Base-by-base conservation (phyloP, 2,329 filamentous ascomycete species). In the Sporothrix brunneoviolacea region DNA sequence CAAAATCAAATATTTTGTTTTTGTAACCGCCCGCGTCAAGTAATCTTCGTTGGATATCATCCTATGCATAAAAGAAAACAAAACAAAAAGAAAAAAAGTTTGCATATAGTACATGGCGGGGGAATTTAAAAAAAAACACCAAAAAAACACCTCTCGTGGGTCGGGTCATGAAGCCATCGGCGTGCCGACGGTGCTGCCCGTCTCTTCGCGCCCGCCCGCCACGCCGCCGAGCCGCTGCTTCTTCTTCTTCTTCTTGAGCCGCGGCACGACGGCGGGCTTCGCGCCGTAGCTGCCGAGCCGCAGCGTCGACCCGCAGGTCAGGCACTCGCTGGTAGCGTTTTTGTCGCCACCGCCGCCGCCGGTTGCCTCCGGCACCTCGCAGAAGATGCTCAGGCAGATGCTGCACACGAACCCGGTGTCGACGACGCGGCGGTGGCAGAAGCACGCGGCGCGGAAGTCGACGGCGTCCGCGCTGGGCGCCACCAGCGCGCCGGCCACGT, bases 391-490 rank as follows among this genome's bases (percentile, higher is more conserved):
- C 39, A 98, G 73, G 64, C 93, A 98, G 59, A 98, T 90, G 54
- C 88, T 95, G 72, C 93, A 98, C 33, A 98, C 91, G 64, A 88
- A 98, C 8, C 91, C 93, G 2, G 91, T 82, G 67, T 96, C 89
- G 38, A 98, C 85, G 18, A 97, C 89, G 32, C 81, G 82, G 45
- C 91, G 79, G 69, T 98, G 93, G 65, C 93, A 98, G 70, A 98
- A 98, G 65, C 93, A 98, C 4, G 93, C 93, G n/a, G 94, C 91
- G 38, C 93, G 82, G 65, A 98, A 98, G 69, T 98, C 94, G 38
- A 98, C 90, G 39, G 86, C 83, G 50, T 91, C 86, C 33, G 88
- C 84, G 8, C 86, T 88, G 0, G 93, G 91, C 4, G 85, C 73
- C 37, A 95, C 77, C 37, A 98, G 71, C 47, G 57, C 22, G 55